Base-by-base conservation (phyloP, 169 alveolate species). In the Cryptosporidium parvum region DNA sequence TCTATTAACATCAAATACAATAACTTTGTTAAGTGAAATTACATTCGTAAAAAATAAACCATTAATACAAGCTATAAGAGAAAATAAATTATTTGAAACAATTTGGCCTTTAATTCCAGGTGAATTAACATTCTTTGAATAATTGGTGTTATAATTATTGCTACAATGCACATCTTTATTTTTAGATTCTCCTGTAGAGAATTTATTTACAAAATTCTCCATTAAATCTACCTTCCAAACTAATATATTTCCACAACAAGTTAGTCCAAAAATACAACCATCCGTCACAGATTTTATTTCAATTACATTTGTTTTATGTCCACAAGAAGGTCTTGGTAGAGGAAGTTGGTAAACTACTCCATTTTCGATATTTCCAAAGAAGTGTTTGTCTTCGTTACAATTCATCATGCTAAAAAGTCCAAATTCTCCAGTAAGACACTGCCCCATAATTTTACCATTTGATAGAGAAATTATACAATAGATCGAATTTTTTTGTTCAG, bases 371-470 rank as follows among this genome's bases (percentile, higher is more conserved):
- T 59, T 80, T 42, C 89, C 89, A 29, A 80, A 59, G 21, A 65
- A 80, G 26, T 80, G 89, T 21, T 80, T 80, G 35, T 80, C 89
- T 16, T 62, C 73, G 39, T 65, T 80, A 62, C 89, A 80, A 45
- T 48, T 80, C 51, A 33, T 62, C 35, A 39, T 26, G 35, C 42
- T 65, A 62, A 80, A 44, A 62, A 80, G 75, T 21, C 89, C 89
- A 62, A 80, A 80, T 45, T 80, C 89, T 14, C 89, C 89, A 14
- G 89, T 80, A 5, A 80, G 80, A 39, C 89, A 80, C 48, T 80
- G 89, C 2, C 89, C 75, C 44, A 80, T 48, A 26, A 80, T 48
- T 29, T 65, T 80, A 18, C 89, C 89, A n/a, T 80, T 80, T 5
- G 89, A 80, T 6, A 80, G 45, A 62, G 89, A 80, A 16, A 80